These are phyloP conservation scores for Diplodia seriata DNA, from an alignment of 2,329 filamentous ascomycete species.

Conservation along the genomic window DNA sequence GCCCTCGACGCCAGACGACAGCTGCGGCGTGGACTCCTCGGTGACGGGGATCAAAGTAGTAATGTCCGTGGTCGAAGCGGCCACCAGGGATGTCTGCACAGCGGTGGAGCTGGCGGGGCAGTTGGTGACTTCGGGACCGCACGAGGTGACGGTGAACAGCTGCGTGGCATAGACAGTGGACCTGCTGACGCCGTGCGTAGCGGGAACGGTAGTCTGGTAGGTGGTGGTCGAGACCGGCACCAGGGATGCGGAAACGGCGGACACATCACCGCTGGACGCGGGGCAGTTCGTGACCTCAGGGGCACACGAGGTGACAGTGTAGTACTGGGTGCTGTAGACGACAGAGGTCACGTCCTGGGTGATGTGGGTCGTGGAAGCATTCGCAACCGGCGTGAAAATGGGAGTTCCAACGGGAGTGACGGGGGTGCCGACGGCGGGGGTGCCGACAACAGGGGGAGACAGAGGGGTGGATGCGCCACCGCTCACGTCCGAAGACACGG, in stretches of 20 bases:
- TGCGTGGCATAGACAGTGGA: slow-evolving; percentile 24
- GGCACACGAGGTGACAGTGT: slow-evolving; percentile 26
- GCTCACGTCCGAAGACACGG: slow-evolving; percentile 12
- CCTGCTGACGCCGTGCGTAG: slow-evolving; percentile 8
- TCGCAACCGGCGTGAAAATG: background rate
- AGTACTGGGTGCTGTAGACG: slow-evolving; percentile 22
- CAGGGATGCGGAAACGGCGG: slow-evolving; percentile 7
- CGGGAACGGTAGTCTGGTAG: slow-evolving; percentile 5
- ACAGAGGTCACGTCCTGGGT: slow-evolving; percentile 17
- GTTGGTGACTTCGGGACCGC: slow-evolving; percentile 23
- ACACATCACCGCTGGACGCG: slow-evolving; percentile 33
- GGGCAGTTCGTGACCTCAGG: slow-evolving; percentile 35
- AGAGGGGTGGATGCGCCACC: slow-evolving; percentile 11
- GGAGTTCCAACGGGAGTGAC: background rate
- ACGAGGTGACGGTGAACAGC: slow-evolving; percentile 27
- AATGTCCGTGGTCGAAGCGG: slow-evolving; percentile 19
- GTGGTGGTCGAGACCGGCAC: slow-evolving; percentile 10
- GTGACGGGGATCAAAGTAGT: slow-evolving; percentile 23
- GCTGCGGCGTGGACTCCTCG: slow-evolving; percentile 15
- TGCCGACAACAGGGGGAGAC: slow-evolving; percentile 2
- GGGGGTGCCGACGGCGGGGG: slow-evolving; percentile 10
- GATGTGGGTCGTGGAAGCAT: slow-evolving; percentile 16
- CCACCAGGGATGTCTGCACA: slow-evolving; percentile 15
- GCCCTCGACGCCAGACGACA: background rate
- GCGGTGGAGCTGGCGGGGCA: slow-evolving; percentile 31